Evolutionary conservation across 1,284 basidiomycete genomes (phyloP).

Genomic region (Mycosarcoma maydis): DNA sequence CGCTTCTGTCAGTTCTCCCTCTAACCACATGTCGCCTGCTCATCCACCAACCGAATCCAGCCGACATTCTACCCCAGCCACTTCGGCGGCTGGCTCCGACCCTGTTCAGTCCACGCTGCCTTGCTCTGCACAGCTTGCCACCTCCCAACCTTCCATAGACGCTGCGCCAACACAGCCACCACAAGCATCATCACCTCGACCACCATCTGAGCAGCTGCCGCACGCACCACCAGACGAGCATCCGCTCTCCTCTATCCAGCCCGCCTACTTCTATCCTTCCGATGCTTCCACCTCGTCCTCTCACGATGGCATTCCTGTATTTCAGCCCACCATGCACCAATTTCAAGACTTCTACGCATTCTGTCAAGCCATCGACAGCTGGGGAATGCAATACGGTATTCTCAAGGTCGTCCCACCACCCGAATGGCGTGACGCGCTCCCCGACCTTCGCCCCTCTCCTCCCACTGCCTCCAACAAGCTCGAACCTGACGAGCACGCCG

Average conservation of each 20-base stretch:
- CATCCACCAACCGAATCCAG: slow-evolving; percentile 33
- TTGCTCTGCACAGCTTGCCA: neutral
- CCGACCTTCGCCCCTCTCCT: slow-evolving; percentile 41
- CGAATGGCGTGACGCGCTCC: slow-evolving; percentile 61
- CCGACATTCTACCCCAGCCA: slow-evolving; percentile 45
- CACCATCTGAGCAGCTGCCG: slow-evolving; percentile 1
- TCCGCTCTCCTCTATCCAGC: slow-evolving; percentile 44
- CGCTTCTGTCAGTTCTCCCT: slow-evolving; percentile 23
- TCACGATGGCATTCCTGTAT: slow-evolving; percentile 63
- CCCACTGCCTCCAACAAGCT: slow-evolving; percentile 2
- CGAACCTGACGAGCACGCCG: slow-evolving; percentile 21
- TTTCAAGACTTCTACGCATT: slow-evolving; percentile 64
- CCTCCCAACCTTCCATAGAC: neutral
- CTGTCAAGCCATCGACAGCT: slow-evolving; percentile 62
- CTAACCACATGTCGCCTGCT: slow-evolving; percentile 28
- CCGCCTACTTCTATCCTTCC: slow-evolving; percentile 61
- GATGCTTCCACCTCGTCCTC: slow-evolving; percentile 25
- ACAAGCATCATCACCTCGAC: neutral
- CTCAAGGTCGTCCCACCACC: slow-evolving; percentile 64
- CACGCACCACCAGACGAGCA: slow-evolving; percentile 8
- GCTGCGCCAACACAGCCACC: neutral
- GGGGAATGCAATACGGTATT: slow-evolving; percentile 65
- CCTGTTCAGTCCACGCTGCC: slow-evolving; percentile 11
- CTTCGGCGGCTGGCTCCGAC: slow-evolving; percentile 38
- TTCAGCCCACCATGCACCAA: slow-evolving; percentile 63